These are phyloP conservation scores for Vaccinium vitisidaea DNA, from an alignment of 148 eudicot genomes.

Conservation along the genomic window DNA sequence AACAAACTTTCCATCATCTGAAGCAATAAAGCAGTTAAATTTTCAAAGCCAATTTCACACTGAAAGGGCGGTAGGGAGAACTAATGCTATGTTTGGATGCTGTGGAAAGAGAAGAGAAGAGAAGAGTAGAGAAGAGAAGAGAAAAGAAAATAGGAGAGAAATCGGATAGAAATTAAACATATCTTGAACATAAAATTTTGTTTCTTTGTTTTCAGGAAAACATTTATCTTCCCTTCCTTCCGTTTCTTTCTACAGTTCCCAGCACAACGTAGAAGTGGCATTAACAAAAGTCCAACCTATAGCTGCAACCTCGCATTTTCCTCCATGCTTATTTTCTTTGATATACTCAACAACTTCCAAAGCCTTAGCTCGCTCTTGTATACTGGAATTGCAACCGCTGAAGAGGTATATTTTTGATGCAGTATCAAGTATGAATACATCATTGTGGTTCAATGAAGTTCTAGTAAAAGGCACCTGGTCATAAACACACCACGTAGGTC, in stretches of 20 bases:
- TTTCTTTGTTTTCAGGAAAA: background rate
- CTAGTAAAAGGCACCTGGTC: constrained; percentile 70
- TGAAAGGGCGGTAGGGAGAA: background rate
- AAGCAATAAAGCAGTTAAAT: constrained; percentile 16
- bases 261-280: background rate
- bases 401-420: constrained; percentile 68
- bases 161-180: background rate
- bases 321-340: constrained; percentile 70
- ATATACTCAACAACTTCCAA: constrained; percentile 79
- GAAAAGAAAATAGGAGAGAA: background rate
- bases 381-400: constrained; percentile 67
- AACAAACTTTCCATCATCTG: constrained; percentile 80
- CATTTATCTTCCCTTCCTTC: background rate
- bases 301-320: constrained; percentile 64
- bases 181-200: background rate
- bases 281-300: constrained; percentile 39
- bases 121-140: background rate
- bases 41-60: background rate
- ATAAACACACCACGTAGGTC: constrained; percentile 11
- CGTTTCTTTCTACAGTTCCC: background rate
- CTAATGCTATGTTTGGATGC: background rate
- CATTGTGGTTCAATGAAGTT: constrained; percentile 73
- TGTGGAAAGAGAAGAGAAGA: background rate
- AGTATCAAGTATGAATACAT: constrained; percentile 74
- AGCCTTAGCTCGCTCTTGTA: constrained; percentile 83